Conservation (phyloP, 441 rosid genomes). For the Adansonia gregorii region DNA sequence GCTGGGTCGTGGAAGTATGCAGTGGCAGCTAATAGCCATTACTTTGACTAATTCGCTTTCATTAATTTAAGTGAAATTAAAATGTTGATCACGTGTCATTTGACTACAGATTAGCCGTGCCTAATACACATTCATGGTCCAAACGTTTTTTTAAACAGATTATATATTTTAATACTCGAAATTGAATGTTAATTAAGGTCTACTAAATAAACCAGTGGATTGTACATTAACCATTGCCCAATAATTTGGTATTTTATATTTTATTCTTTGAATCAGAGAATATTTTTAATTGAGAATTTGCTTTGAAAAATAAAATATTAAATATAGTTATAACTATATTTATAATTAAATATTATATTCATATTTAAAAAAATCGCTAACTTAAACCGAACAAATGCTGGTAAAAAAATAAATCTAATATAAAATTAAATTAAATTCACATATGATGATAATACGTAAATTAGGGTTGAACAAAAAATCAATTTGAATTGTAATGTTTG, state of each 20-base stretch:
- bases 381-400: no score
- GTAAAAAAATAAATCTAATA: neutral
- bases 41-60: neutral
- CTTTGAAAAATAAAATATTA: neutral
- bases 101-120: neutral
- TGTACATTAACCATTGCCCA: neutral
- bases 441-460: no score
- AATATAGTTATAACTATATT: no score
- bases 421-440: neutral
- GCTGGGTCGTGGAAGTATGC: no score
- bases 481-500: no score
- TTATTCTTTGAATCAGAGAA: neutral
- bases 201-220: neutral
- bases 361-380: no score
- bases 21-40: neutral
- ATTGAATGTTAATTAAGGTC: neutral
- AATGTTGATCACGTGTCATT: neutral
- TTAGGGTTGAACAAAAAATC: no score
- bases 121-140: neutral
- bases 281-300: no score
- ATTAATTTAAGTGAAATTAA: constrained; percentile 1
- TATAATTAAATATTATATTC: no score
- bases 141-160: neutral
- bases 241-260: neutral
- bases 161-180: neutral